A percentile compares a stretch with the other conserved stretches of the same genome.
phyloP scores from a whole-genome alignment of 2,329 filamentous ascomycete genomes.

The Diaporthe sp. region DNA sequence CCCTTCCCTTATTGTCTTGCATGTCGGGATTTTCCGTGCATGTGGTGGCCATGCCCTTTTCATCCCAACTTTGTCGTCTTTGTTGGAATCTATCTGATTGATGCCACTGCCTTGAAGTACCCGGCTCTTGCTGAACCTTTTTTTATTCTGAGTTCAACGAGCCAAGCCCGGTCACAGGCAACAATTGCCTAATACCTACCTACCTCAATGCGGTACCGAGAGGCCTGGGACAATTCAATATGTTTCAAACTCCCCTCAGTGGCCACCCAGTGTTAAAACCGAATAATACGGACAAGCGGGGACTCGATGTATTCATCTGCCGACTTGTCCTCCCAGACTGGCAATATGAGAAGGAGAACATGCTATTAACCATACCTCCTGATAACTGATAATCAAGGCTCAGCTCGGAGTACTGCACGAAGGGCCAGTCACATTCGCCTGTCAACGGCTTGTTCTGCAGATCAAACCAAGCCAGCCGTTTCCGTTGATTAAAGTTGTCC shows the following conservation, averaged over 20 bases:
- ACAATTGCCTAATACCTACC: not conserved
- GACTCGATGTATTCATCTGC: not conserved
- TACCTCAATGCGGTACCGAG: not conserved
- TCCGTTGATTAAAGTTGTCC: slow-evolving; percentile 1
- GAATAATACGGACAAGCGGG: not conserved
- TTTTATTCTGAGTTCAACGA: not conserved
- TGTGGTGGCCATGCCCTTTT: slow-evolving; percentile 2
- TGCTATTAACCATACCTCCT: not conserved
- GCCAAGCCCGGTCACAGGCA: not conserved
- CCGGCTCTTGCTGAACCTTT: not conserved
- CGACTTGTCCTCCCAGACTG: not conserved
- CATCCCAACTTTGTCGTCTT: slow-evolving; percentile 13
- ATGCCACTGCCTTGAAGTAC: not conserved
- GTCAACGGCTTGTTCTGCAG: slow-evolving; percentile 18
- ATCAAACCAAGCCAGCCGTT: slow-evolving; percentile 18
- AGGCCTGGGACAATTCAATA: not conserved
- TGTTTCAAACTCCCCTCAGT: not conserved
- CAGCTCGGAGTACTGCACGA: not conserved
- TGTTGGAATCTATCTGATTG: not conserved
- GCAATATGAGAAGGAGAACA: not conserved
- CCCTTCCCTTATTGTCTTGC: not conserved
- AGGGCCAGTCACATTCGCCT: slow-evolving; percentile 17
- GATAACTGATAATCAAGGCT: not conserved
- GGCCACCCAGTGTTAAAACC: not conserved
- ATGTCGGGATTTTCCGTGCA: slow-evolving; percentile 1